Base-by-base conservation (phyloP, 2,329 filamentous ascomycete genomes). In the Aspergillus proliferans region DNA sequence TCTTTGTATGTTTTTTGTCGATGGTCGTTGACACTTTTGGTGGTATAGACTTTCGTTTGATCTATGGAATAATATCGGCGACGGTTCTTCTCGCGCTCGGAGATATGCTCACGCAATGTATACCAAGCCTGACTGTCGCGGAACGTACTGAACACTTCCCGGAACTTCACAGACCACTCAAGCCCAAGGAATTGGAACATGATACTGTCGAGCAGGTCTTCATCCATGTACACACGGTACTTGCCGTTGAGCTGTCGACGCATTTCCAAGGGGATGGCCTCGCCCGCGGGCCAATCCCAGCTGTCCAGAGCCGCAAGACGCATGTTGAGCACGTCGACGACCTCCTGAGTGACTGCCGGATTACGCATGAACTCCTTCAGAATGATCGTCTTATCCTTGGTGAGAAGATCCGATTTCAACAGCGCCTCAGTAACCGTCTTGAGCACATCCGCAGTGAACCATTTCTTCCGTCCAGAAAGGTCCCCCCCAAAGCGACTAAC, bases 151-250 rank as follows among this genome's bases (percentile, higher is more conserved):
- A 80, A 76, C 0, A 61, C 66, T 6, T 58, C 41, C 43, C 75
- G 76, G 53, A 81, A 68, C 30, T 70, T 64, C 3, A 77, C 70
- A 2, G 75, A 70, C 74, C 77, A 81, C 45, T 71, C 72, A 3
- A 76, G 63, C 5, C 78, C 79, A 33, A 82, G 69, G 52, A 74
- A 79, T 41, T 82, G 76, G 2, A 81, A 61, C 21, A 82, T 69
- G 6, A 82, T 71, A 1, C 76, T 74, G 54, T 81, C 76, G 6
- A 81, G 71, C 18, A 81, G 66, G 52, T 84, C 81, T 54, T 80
- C 77, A 45, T 82, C 77, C 70, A 81, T 79, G 57, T 75, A 81
- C 22, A 82, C 76, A 2, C 80, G 71, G 58, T 83, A 84, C 51
- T 79, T 77, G 3, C 78, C 77, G 54, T 80, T 81, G 33, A 82